phyloP scores from a whole-genome alignment of 1,139 yeast species.

The Blastobotrys buckinghamii region DNA sequence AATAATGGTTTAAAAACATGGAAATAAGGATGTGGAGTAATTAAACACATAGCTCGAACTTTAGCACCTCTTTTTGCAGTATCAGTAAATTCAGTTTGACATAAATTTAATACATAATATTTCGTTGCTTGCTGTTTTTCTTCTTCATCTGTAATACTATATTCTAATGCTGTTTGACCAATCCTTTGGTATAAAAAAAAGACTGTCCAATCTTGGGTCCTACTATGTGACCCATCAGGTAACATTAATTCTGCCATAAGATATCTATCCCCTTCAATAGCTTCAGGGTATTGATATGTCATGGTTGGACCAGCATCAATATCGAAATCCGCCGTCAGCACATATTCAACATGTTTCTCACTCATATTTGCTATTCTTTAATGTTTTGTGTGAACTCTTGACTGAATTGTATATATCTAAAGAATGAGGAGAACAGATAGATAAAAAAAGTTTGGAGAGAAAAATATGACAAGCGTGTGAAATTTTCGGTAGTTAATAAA shows the following conservation, averaged over 20 bases:
- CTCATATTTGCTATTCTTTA: background rate
- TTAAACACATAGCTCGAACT: conserved; percentile 50
- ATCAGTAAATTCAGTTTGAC: conserved; percentile 45
- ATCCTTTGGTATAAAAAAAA: conserved; percentile 43
- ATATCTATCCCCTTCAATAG: conserved; percentile 41
- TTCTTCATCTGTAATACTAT: conserved; percentile 23
- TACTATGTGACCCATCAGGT: conserved; percentile 59
- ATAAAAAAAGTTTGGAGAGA: no score
- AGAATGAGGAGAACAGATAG: background rate
- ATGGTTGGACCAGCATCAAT: conserved; percentile 58
- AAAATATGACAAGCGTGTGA: no score
- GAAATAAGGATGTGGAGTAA: conserved; percentile 47
- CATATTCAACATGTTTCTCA: conserved; percentile 30
- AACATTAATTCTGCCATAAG: conserved; percentile 52
- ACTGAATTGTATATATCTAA: background rate
- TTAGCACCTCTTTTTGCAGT: conserved; percentile 49
- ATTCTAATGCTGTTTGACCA: conserved; percentile 25
- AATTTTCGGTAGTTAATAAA: no score
- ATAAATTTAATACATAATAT: conserved; percentile 51
- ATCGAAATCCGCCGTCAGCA: conserved; percentile 50
- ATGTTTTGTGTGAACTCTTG: background rate
- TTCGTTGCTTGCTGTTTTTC: conserved; percentile 36
- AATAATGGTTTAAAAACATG: conserved; percentile 56
- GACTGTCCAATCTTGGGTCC: conserved; percentile 56
- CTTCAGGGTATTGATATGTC: conserved; percentile 46